phyloP scores from a whole-genome alignment of 2,329 filamentous ascomycete species.

The Coniochaeta pulveracea region DNA sequence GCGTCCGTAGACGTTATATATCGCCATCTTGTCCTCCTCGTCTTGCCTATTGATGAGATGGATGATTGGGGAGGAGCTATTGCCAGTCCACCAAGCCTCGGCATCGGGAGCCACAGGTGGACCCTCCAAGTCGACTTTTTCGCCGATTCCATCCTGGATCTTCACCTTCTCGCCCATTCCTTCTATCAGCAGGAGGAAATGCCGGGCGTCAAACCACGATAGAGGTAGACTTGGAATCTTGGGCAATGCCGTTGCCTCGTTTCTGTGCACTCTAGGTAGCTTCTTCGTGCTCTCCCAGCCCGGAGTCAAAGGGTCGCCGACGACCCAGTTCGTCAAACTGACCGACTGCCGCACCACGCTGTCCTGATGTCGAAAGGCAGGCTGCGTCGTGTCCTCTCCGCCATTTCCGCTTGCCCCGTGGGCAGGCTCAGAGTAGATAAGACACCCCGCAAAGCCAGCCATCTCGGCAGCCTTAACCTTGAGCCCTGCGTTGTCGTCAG shows the following conservation, averaged over 20 bases:
- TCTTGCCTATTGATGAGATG: slow-evolving; percentile 80
- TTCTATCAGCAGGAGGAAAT: slow-evolving; percentile 63
- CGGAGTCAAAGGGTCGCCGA: slow-evolving; percentile 87
- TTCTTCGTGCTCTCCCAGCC: slow-evolving; percentile 64
- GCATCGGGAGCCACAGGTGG: slow-evolving; percentile 70
- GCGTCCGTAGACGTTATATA: slow-evolving; percentile 84
- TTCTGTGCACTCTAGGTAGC: slow-evolving; percentile 53
- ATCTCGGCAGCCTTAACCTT: slow-evolving; percentile 87
- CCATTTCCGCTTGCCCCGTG: slow-evolving; percentile 74
- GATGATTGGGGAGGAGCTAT: slow-evolving; percentile 62
- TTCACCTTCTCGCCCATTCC: slow-evolving; percentile 62
- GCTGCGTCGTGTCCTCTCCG: slow-evolving; percentile 57
- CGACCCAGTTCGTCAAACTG: slow-evolving; percentile 66
- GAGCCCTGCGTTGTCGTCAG: slow-evolving; percentile 58
- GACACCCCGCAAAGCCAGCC: slow-evolving; percentile 74
- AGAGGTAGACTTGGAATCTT: slow-evolving; percentile 85
- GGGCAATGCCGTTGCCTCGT: slow-evolving; percentile 61
- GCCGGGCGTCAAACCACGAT: slow-evolving; percentile 79
- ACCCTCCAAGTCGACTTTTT: too few species aligned
- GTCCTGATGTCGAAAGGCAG: slow-evolving; percentile 71
- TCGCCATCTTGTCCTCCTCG: slow-evolving; percentile 67
- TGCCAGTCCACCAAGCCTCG: slow-evolving; percentile 75
- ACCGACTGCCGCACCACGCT: slow-evolving; percentile 77
- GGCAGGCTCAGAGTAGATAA: slow-evolving; percentile 84
- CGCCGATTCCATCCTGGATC: slow-evolving; percentile 62